Conservation (phyloP, 1,284 basidiomycete genomes). For the Austroboletus novae-zelandiae region DNA sequence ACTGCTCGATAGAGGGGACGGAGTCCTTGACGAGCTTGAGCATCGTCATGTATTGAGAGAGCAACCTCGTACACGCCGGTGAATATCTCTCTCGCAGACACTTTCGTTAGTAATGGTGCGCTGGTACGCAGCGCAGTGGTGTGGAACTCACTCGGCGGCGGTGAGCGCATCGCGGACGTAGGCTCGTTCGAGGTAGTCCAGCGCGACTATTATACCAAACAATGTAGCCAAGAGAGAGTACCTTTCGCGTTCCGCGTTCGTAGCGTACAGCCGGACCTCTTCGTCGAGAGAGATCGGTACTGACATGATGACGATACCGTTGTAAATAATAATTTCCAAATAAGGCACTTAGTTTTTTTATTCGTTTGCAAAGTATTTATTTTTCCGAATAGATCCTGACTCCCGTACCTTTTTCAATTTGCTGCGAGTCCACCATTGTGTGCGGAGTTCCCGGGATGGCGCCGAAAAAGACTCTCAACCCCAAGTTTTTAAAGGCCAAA, state of each 20-base stretch:
- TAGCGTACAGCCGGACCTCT: conserved; percentile 87
- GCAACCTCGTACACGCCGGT: conserved; percentile 87
- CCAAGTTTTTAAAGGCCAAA: too few species aligned
- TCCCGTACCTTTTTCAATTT: conserved; percentile 4
- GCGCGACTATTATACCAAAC: conserved; percentile 86
- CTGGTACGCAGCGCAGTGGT: neutral
- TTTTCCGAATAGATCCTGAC: too few species aligned
- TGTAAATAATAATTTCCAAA: too few species aligned
- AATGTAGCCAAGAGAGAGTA: conserved; percentile 89
- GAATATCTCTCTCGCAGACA: conserved; percentile 75
- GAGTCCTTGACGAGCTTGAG: conserved; percentile 88
- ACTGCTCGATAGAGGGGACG: conserved; percentile 80
- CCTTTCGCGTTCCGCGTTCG: conserved; percentile 87
- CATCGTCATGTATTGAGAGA: conserved; percentile 97
- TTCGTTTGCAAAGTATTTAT: too few species aligned
- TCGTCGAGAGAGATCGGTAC: conserved; percentile 68
- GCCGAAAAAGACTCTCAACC: too few species aligned
- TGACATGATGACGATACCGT: conserved; percentile 20
- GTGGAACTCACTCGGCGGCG: conserved; percentile 74
- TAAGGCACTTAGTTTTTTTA: too few species aligned
- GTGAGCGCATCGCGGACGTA: conserved; percentile 93
- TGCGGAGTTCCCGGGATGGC: too few species aligned
- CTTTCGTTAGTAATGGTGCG: neutral
- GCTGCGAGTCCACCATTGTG: too few species aligned
- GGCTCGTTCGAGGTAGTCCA: conserved; percentile 94